These are phyloP conservation scores for Ganoderma multipileum DNA, from an alignment of 1,284 basidiomycete genomes.

Conservation along the genomic window DNA sequence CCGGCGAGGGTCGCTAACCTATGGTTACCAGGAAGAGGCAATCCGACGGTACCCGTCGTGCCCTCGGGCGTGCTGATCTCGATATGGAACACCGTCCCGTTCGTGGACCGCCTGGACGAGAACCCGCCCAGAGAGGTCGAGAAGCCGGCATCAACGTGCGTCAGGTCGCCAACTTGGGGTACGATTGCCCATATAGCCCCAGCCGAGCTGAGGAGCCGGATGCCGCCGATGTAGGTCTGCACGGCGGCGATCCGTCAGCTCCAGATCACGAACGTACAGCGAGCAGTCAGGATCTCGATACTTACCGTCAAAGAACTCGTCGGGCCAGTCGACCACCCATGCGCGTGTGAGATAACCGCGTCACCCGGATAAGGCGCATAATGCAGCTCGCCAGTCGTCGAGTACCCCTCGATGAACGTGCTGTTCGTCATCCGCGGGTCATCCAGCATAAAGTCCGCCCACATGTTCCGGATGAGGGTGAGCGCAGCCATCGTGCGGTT, in stretches of 20 bases:
- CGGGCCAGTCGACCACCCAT: conserved; percentile 29
- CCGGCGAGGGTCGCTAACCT: conserved; percentile 9
- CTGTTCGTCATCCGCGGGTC: conserved; percentile 32
- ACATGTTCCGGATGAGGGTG: conserved; percentile 27
- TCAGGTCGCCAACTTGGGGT: conserved; percentile 25
- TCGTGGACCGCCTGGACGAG: conserved; percentile 26
- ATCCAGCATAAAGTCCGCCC: conserved; percentile 32
- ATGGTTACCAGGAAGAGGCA: conserved; percentile 19
- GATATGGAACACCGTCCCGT: conserved; percentile 8
- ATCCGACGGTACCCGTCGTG: conserved; percentile 22
- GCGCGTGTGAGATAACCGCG: conserved; percentile 27
- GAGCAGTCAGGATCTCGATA: background rate
- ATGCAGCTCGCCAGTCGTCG: conserved; percentile 24
- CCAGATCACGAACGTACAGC: background rate
- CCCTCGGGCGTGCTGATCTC: conserved; percentile 24
- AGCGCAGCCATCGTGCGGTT: conserved; percentile 26
- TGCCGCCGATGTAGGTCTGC: conserved; percentile 27
- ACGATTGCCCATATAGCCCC: conserved; percentile 26
- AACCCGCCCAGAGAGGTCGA: conserved; percentile 24
- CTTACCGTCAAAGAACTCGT: conserved; percentile 28
- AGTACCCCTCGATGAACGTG: conserved; percentile 32
- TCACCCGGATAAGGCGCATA: conserved; percentile 28
- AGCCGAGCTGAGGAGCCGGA: conserved; percentile 25
- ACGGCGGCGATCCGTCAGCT: background rate
- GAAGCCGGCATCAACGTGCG: conserved; percentile 26